Evolutionary conservation across 2,329 filamentous ascomycete species (phyloP).

Genomic region (Apiospora arundinis): DNA sequence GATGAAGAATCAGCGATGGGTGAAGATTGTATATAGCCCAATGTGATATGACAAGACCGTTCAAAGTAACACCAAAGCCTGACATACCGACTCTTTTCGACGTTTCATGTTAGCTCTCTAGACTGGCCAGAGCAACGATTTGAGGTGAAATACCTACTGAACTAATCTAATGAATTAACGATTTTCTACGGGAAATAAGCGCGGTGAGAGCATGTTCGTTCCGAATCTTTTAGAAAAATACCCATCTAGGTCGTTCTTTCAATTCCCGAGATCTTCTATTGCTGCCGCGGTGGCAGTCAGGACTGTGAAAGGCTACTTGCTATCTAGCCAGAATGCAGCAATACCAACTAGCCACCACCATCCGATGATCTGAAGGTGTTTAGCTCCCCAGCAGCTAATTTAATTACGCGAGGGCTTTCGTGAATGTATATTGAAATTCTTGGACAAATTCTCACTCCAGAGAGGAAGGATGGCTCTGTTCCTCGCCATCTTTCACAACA

Average conservation of each 20-base stretch:
- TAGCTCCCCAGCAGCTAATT: background rate
- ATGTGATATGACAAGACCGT: background rate
- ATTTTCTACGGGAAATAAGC: too few species aligned
- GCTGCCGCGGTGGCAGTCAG: background rate
- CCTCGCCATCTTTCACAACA: too few species aligned
- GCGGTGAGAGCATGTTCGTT: too few species aligned
- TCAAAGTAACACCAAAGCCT: background rate
- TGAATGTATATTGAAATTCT: background rate
- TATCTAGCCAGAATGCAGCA: background rate
- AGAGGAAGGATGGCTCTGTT: too few species aligned
- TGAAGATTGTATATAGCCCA: conserved; percentile 19
- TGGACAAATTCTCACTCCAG: too few species aligned
- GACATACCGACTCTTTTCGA: too few species aligned
- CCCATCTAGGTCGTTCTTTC: too few species aligned
- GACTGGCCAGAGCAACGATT: background rate
- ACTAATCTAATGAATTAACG: too few species aligned
- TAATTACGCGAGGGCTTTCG: background rate
- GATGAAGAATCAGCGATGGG: too few species aligned
- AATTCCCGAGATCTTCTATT: background rate
- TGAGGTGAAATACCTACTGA: background rate
- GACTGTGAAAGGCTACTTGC: background rate
- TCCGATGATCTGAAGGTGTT: background rate
- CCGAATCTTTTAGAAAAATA: too few species aligned
- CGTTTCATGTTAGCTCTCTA: background rate
- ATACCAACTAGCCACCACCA: background rate